A percentile compares a stretch with the other conserved stretches of the same genome.
These are phyloP conservation scores for Podaxis carcinomalis DNA, from an alignment of 768 basidiomycete species.

Conservation along the genomic window DNA sequence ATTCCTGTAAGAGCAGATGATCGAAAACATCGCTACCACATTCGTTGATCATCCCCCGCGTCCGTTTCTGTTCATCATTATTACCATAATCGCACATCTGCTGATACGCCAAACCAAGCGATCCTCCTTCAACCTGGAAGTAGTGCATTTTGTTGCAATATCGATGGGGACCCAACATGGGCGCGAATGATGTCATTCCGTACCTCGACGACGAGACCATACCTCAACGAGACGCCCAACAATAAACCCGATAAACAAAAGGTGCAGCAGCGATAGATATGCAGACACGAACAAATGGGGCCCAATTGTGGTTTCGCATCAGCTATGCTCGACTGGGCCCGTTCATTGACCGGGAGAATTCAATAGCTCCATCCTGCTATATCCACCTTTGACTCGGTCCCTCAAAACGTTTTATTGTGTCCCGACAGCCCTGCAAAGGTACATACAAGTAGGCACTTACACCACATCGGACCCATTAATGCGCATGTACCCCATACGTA, in stretches of 20 bases:
- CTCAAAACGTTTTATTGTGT: no score
- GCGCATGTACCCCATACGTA: no score
- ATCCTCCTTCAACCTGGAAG: neutral
- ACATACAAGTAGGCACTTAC: no score
- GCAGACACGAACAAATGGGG: no score
- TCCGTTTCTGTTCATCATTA: neutral
- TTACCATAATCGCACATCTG: neutral
- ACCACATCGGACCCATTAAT: no score
- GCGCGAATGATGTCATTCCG: neutral
- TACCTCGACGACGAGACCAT: neutral
- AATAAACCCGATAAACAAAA: neutral
- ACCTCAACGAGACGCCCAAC: neutral
- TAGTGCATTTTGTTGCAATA: neutral
- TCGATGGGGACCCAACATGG: neutral
- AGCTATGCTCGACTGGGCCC: no score
- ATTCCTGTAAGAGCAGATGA: neutral
- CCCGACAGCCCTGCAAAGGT: no score
- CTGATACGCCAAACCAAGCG: neutral
- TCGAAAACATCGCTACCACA: neutral
- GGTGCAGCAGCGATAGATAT: no score
- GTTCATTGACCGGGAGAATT: no score
- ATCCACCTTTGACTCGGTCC: no score
- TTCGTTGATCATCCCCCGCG: neutral
- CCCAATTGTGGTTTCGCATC: no score
- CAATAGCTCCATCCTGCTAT: no score